Evolutionary conservation across 2,329 filamentous ascomycete genomes (phyloP), one percentile per base, ranked within the genome.

Genomic region (Tolypocladium inflatum): DNA sequence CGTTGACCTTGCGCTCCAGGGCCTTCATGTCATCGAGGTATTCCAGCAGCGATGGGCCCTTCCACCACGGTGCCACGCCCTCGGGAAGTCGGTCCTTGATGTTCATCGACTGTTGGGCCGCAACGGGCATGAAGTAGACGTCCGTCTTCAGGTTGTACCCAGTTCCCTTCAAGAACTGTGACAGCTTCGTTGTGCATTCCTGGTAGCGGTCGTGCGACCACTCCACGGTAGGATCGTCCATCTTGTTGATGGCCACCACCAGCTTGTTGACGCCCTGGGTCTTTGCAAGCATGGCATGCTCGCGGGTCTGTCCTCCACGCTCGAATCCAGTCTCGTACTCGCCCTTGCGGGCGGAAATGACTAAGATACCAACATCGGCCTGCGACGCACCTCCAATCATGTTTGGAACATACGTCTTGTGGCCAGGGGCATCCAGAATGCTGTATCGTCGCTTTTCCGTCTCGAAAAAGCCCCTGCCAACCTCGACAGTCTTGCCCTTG

Each of bases 261-360:
- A 99, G 82, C 78, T 97, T 97, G 81, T 96, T 96, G 60, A 99
- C 94, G 75, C 94, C 94, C 72, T 96, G 93, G 1, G 95, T 99
- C 78, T 97, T 96, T 65, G 95, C 95, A 70, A 99, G 82, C 80
- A 99, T 91, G 58, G 95, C 94, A 75, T 97, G 93, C 82, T 99
- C 94, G 71, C 94, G 85, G 57, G 94, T 99, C 75, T 99, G 94
- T 42, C 94, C 93, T 62, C 94, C 94, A 79, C 91, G 71, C 80
- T 99, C 94, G 72, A 99, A 99, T 55, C 94, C 94, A 39, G 94
- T 97, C 77, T 99, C 94, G 74, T 97, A 99, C 77, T 99, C 94
- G 70, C 94, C 94, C 80, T 97, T 97, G 69, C 94, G 88, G 48
- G 94, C 91, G 55, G 90, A 95, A 69, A 97, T 97, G 71, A 99